Percentiles rank a stretch among this genome's conserved stretches.
These are phyloP conservation scores for Entoloma clypeatum DNA, from an alignment of 1,284 basidiomycete genomes.

Conservation along the genomic window DNA sequence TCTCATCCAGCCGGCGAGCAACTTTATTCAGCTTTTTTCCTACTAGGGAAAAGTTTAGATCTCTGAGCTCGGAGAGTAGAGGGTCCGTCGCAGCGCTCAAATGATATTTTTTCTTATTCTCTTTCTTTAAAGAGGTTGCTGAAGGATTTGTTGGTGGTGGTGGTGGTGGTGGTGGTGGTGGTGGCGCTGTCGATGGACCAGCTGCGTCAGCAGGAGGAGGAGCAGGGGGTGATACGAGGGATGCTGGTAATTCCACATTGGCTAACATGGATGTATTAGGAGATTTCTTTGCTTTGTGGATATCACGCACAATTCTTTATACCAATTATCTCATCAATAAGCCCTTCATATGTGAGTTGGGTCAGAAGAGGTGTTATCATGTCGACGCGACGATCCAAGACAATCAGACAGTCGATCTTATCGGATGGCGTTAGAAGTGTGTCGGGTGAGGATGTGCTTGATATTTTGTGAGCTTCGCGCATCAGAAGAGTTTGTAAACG, in stretches of 20 bases:
- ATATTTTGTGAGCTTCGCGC: conserved; percentile 48
- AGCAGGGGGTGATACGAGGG: conserved; percentile 55
- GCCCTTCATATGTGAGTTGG: conserved; percentile 95
- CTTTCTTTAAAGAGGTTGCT: conserved; percentile 55
- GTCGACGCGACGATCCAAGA: conserved; percentile 91
- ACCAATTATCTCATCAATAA: conserved; percentile 92
- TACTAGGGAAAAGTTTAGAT: conserved; percentile 93
- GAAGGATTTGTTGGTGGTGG: conserved; percentile 38
- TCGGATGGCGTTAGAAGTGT: conserved; percentile 43
- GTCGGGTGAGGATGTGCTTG: conserved; percentile 35
- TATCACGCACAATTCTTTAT: conserved; percentile 76
- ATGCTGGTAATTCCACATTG: conserved; percentile 86
- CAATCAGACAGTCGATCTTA: conserved; percentile 82
- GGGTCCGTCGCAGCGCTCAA: conserved; percentile 76
- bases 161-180: conserved; percentile 43
- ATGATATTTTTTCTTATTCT: conserved; percentile 86
- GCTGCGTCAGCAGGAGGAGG: conserved; percentile 36
- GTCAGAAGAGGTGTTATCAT: conserved; percentile 95
- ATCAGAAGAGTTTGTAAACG: conserved; percentile 74
- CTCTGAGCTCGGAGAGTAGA: conserved; percentile 82
- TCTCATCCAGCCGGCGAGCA: conserved; percentile 84
- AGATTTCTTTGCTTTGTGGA: neutral
- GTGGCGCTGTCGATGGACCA: conserved; percentile 38
- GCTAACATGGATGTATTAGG: conserved; percentile 42
- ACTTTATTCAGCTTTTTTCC: conserved; percentile 80